Conservation (phyloP, 2,329 filamentous ascomycete species). For the Rhynchosporium agropyri region DNA sequence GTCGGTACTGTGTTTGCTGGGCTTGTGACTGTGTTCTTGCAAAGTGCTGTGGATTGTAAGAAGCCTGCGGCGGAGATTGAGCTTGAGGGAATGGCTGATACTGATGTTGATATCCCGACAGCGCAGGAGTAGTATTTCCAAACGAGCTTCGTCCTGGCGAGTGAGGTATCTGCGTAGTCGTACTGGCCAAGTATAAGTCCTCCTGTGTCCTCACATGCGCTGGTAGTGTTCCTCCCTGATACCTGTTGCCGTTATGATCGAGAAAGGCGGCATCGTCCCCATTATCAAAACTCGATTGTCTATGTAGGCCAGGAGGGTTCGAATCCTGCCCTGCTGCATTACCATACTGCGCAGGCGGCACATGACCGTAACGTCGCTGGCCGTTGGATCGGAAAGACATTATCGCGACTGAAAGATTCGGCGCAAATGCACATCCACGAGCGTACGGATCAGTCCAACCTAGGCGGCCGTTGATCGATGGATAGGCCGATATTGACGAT, state of each 20-base stretch:
- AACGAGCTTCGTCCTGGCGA: slow-evolving; percentile 36
- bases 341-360: slow-evolving; percentile 66
- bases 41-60: slow-evolving; percentile 68
- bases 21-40: slow-evolving; percentile 45
- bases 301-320: slow-evolving; percentile 45
- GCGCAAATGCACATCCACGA: slow-evolving; percentile 22
- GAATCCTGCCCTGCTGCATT: slow-evolving; percentile 45
- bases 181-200: slow-evolving; percentile 61
- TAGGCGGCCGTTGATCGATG: slow-evolving; percentile 15
- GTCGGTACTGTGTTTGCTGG: slow-evolving; percentile 48
- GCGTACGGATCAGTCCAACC: neutral
- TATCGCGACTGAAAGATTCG: slow-evolving; percentile 21
- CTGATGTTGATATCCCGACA: slow-evolving; percentile 54
- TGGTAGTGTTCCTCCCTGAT: slow-evolving; percentile 40
- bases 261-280: slow-evolving; percentile 70
- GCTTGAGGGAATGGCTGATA: slow-evolving; percentile 49
- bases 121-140: slow-evolving; percentile 38
- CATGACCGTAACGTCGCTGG: slow-evolving; percentile 66
- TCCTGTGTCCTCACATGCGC: slow-evolving; percentile 47
- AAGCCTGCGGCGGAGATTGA: slow-evolving; percentile 45
- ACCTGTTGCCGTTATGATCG: slow-evolving; percentile 41
- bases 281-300: slow-evolving; percentile 73
- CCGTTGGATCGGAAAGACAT: slow-evolving; percentile 67
- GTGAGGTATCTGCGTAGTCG: slow-evolving; percentile 32
- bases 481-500: slow-evolving; percentile 15